phyloP scores from a whole-genome alignment of 371 early-diverging fungal species.

The Syncephalis fuscata region DNA sequence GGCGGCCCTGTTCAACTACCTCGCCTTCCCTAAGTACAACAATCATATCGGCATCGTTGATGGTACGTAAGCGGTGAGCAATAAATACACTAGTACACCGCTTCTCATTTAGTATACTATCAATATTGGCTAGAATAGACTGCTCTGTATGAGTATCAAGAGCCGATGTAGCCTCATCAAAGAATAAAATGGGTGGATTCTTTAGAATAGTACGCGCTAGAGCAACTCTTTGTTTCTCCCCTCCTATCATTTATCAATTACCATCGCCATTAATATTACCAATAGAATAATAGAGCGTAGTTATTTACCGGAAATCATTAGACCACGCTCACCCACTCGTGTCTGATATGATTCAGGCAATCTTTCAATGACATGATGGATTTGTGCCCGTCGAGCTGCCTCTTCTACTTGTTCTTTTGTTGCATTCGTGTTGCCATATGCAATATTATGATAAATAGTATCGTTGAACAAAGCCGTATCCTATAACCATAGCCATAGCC shows the following conservation, averaged over 20 bases:
- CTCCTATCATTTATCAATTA: slow-evolving; percentile 21
- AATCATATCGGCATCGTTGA: slow-evolving; percentile 62
- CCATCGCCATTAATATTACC: no score
- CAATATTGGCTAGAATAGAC: slow-evolving; percentile 56
- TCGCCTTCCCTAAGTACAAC: slow-evolving; percentile 53
- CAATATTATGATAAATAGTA: slow-evolving; percentile 52
- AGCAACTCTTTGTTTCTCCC: slow-evolving; percentile 66
- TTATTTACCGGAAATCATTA: slow-evolving; percentile 54
- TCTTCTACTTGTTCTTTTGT: slow-evolving; percentile 28
- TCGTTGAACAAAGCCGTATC: slow-evolving; percentile 62
- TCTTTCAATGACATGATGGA: slow-evolving; percentile 38
- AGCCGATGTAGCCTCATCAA: slow-evolving; percentile 92
- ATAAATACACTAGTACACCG: slow-evolving; percentile 56
- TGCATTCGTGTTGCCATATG: slow-evolving; percentile 37
- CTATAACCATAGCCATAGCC: slow-evolving; percentile 14
- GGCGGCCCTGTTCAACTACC: slow-evolving; percentile 46
- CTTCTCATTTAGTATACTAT: slow-evolving; percentile 38
- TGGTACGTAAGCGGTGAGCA: slow-evolving; percentile 64
- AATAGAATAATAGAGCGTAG: not conserved
- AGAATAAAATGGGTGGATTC: slow-evolving; percentile 56
- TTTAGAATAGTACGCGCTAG: slow-evolving; percentile 68
- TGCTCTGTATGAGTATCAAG: slow-evolving; percentile 84
- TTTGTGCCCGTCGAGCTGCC: slow-evolving; percentile 38
- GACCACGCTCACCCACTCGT: slow-evolving; percentile 58
- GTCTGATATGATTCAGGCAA: slow-evolving; percentile 51